Percentiles rank a stretch among this genome's conserved stretches.
These are phyloP conservation scores for Pyrenochaeta sp. DNA, from an alignment of 2,329 filamentous ascomycete genomes.

Conservation along the genomic window DNA sequence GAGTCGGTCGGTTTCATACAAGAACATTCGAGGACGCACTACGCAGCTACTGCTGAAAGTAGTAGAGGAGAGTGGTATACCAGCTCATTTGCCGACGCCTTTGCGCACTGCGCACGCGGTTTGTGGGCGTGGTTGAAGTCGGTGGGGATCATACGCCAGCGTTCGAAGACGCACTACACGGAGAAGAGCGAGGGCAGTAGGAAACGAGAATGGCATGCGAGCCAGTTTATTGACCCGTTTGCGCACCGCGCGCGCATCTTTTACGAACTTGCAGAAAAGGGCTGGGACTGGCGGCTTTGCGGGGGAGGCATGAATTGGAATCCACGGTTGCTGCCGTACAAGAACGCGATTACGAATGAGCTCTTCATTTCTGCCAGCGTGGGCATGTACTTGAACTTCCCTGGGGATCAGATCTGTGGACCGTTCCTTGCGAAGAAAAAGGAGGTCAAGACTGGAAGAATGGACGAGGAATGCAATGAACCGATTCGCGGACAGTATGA, in stretches of 20 bases:
- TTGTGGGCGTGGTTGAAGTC: too few relatives aligned
- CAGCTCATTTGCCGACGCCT: too few relatives aligned
- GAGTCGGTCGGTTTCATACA: slow-evolving; percentile 80
- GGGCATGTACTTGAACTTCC: slow-evolving; percentile 88
- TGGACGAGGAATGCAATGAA: slow-evolving; percentile 17
- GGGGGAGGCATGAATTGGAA: slow-evolving; percentile 93
- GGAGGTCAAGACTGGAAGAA: slow-evolving; percentile 4
- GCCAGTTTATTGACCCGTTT: slow-evolving; percentile 76
- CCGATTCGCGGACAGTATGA: slow-evolving; percentile 52
- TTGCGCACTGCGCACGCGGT: too few relatives aligned
- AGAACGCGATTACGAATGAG: slow-evolving; percentile 96
- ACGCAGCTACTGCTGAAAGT: too few relatives aligned
- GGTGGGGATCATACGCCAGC: too few relatives aligned
- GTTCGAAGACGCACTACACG: slow-evolving; percentile 7
- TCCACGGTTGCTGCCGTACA: slow-evolving; percentile 77
- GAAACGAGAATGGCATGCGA: slow-evolving; percentile 71
- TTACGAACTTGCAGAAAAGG: slow-evolving; percentile 78
- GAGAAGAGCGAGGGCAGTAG: not conserved
- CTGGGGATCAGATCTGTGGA: slow-evolving; percentile 76
- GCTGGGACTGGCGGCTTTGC: slow-evolving; percentile 85
- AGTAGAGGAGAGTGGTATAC: too few relatives aligned
- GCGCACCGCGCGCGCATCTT: slow-evolving; percentile 85
- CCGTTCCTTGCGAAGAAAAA: slow-evolving; percentile 63
- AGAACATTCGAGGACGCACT: slow-evolving; percentile 71
- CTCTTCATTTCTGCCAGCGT: slow-evolving; percentile 85